Base-by-base conservation (phyloP, 169 alveolate genomes). In the Plasmodium vivax region DNA sequence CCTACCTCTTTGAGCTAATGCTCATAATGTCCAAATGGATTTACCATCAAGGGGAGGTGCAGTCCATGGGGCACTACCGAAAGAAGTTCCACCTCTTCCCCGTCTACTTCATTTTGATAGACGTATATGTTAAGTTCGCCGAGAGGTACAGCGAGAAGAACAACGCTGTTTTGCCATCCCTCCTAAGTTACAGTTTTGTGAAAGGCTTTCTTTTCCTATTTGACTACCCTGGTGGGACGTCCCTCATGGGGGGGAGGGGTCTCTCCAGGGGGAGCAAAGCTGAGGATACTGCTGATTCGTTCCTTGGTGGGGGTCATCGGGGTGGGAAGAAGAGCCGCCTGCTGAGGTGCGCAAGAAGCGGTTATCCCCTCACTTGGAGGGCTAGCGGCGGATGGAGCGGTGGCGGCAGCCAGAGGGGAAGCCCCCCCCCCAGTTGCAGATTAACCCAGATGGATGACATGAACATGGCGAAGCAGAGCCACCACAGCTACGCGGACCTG, bases 91-190 rank as follows among this genome's bases (percentile, higher is more conserved):
- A 62, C 51, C 62, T 90, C 10, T 90, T 80, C 45, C 58, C 94
- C 0, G 45, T 90, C 43, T 90, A 36, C 34, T 90, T 90, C 45
- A 90, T 68, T 27, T 43, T 90, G 51, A 56, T 90, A 14, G 94
- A 90, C 58, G 92, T 90, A 1, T 90, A 90, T 14, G 62, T 81
- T 1, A 80, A 82, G 16, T 90, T 90, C 45, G 84, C 74, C 6
- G 94, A 90, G 27, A 90, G 81, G 74, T 90, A 90, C 56, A 90
- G 73, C 41, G 72, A 82, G 47, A 79, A 81, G 38, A 90, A 90
- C 51, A 90, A 90, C 73, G 51, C 94, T 2, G 38, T 30, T 51
- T n/a, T 90, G 19, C 58, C 41, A 9, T 90, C 94, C 19, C 47
- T 90, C 10, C n/a, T 90, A 30, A 82, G 73, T 68, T 81, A 81